Conservation (phyloP, 495 filamentous ascomycete species). For the Bacidia rubella region DNA sequence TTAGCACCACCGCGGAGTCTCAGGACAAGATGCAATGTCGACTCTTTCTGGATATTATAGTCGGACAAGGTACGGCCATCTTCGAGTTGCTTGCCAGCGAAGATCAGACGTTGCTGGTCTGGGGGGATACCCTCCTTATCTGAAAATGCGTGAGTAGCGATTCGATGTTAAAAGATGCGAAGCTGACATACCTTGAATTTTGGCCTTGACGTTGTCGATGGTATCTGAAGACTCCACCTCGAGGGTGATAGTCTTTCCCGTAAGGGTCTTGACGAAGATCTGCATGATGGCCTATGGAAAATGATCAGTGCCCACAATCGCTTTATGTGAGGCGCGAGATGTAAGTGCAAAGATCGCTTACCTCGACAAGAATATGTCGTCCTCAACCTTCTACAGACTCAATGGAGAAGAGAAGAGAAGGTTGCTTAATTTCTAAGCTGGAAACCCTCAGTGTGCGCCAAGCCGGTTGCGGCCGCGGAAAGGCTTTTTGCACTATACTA, state of each 20-base stretch:
- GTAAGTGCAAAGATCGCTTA: no score
- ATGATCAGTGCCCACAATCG: neutral
- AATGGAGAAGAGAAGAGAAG: slow-evolving; percentile 19
- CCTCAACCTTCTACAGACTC: slow-evolving; percentile 40
- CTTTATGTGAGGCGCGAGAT: neutral
- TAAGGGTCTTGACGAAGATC: slow-evolving; percentile 99
- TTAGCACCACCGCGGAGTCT: slow-evolving; percentile 92
- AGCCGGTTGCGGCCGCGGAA: neutral
- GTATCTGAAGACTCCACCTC: slow-evolving; percentile 99
- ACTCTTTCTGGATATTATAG: slow-evolving; percentile 99
- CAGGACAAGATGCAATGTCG: slow-evolving; percentile 94
- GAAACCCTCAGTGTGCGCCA: slow-evolving; percentile 12
- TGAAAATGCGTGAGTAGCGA: slow-evolving; percentile 20
- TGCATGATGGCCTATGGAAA: slow-evolving; percentile 58
- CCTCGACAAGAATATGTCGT: slow-evolving; percentile 43
- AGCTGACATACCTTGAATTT: slow-evolving; percentile 65
- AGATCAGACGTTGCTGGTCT: slow-evolving; percentile 99
- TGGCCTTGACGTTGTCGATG: slow-evolving; percentile 99
- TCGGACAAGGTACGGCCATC: slow-evolving; percentile 98
- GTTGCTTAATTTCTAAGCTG: neutral
- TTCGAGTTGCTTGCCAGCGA: slow-evolving; percentile 99
- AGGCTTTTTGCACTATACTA: neutral
- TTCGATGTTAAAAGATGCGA: neutral
- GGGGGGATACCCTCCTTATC: slow-evolving; percentile 99
- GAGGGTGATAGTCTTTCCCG: slow-evolving; percentile 99